Base-by-base conservation (phyloP, 2,329 filamentous ascomycete species). In the Claviceps sp. region DNA sequence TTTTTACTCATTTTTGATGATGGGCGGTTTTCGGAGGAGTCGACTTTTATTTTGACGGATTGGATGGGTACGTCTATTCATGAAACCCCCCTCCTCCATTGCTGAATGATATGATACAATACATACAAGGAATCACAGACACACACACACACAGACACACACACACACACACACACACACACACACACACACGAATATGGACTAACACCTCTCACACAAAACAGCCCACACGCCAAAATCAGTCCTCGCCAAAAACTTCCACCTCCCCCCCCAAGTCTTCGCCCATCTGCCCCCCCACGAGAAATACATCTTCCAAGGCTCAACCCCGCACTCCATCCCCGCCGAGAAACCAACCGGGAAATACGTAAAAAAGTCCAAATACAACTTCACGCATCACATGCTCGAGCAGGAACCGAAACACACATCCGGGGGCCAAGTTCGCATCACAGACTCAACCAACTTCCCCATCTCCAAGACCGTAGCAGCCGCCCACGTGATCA, bases 291-390 rank as follows among this genome's bases (percentile, higher is more conserved):
- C 85, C 4, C 66, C 78, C 48, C 70, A 73, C 49, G 78, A 89
- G 59, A 85, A 86, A 59, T 89, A 88, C 71, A 89, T 89, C 63
- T 89, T 89, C 72, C 76, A 84, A 59, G 85, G 84, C 54, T 77
- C 78, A 0, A 67, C 74, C 1, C 85, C 85, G 0, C 79, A 75
- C 3, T 72, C 80, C 20, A 82, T 88, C 57, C 73, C 80, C 8
- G 72, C 84, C 8, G 85, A 88, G 62, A 74, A 75, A 37, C 83
- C 84, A 1, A 74, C 67, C 0, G 75, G 79, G 37, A 77, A 78
- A 45, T 65, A 75, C 34, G 81, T 84, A 57, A 82, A 85, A 63
- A 75, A 82, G 62, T 85, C 82, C 13, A 81, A 81, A 63, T 72
- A 78, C 55, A 73, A 82, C 53, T 89, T 88, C 64, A 84, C 81